Evolutionary conservation across 1,139 yeast species (phyloP).

Genomic region (Magnusiomyces ingens): DNA sequence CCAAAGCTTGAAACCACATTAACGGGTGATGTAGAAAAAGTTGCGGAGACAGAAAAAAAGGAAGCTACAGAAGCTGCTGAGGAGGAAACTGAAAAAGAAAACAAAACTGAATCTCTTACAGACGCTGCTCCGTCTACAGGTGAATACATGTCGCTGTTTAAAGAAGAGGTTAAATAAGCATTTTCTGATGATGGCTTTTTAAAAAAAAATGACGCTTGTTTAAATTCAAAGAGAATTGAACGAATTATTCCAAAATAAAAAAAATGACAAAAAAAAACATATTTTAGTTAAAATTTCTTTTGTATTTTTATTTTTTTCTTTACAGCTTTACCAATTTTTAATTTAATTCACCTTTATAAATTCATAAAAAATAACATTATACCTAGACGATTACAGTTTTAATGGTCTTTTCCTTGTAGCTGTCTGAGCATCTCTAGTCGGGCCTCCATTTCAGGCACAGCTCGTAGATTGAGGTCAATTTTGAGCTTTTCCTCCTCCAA

Average conservation of each 20-base stretch:
- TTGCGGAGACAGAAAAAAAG: neutral
- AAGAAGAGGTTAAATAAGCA: constrained; percentile 2
- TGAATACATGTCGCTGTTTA: neutral
- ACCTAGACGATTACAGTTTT: neutral
- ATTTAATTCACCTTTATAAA: neutral
- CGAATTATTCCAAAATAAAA: neutral
- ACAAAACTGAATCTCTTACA: neutral
- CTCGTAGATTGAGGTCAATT: constrained; percentile 58
- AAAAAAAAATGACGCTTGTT: neutral
- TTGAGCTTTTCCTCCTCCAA: constrained; percentile 66
- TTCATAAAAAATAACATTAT: neutral
- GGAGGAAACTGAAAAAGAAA: neutral
- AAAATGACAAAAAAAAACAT: neutral
- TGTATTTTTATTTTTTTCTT: neutral
- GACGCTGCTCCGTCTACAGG: neutral
- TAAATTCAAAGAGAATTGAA: neutral
- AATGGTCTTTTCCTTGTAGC: neutral
- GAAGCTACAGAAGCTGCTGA: neutral
- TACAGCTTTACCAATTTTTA: neutral
- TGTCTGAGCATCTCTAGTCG: constrained; percentile 40
- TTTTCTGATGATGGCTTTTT: neutral
- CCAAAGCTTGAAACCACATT: neutral
- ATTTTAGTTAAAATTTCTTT: neutral
- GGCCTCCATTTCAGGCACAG: constrained; percentile 59
- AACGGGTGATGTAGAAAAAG: neutral